These are phyloP conservation scores for Pseudotsuga menziesii DNA, from an alignment of 75 land plant genomes.

Conservation along the genomic window DNA sequence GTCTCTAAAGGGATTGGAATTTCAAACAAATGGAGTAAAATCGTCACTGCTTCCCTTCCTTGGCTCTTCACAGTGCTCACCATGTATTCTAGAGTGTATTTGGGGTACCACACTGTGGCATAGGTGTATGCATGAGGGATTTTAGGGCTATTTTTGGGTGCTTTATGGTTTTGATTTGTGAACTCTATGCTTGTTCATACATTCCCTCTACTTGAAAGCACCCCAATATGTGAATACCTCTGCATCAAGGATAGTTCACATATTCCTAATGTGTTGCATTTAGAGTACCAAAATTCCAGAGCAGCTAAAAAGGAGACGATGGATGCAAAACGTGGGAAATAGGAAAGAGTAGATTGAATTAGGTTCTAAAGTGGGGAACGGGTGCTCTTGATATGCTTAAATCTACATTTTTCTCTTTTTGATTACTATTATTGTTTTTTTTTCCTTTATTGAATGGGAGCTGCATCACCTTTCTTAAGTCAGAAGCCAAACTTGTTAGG, in stretches of 20 bases:
- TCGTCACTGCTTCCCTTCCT: not conserved
- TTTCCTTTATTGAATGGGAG: too few species aligned
- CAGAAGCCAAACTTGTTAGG: too few species aligned
- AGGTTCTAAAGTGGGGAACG: too few species aligned
- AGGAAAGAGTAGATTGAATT: slow-evolving; percentile 15
- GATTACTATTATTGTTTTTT: too few species aligned
- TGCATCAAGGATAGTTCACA: slow-evolving; percentile 87
- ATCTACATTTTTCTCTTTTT: too few species aligned
- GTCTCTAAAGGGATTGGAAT: slow-evolving; percentile 20
- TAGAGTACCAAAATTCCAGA: slow-evolving; percentile 87
- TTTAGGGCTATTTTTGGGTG: slow-evolving; percentile 31
- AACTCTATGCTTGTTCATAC: slow-evolving; percentile 35
- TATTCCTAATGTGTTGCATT: slow-evolving; percentile 74
- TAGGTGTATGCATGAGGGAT: slow-evolving; percentile 77
- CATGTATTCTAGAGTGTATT: slow-evolving; percentile 85
- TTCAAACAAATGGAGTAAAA: slow-evolving; percentile 1
- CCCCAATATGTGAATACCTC: slow-evolving; percentile 43
- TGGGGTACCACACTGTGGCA: slow-evolving; percentile 81
- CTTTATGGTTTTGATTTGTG: slow-evolving; percentile 66
- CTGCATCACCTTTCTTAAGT: too few species aligned
- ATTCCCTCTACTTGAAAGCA: slow-evolving; percentile 71
- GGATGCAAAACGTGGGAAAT: slow-evolving; percentile 7
- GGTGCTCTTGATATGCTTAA: too few species aligned
- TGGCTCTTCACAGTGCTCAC: slow-evolving; percentile 76
- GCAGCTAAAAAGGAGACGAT: slow-evolving; percentile 45